A percentile compares a stretch with the other conserved stretches of the same genome.
Conservation (phyloP, 164 flowering plant species). For the Vitis vinifera region ASM3070453v1 NC_081811.1:16486501-16487000, state of each 20-base stretch:
- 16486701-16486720: conserved; percentile 95
- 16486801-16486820: background rate
- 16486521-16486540: no score
- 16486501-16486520: no score
- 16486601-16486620: background rate
- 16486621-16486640: background rate
- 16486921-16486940: no score
- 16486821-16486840: background rate
- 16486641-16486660: conserved; percentile 72
- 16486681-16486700: conserved; percentile 79
- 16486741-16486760: conserved; percentile 91
- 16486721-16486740: conserved; percentile 96
- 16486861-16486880: background rate
- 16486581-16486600: background rate
- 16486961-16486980: no score
- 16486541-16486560: background rate
- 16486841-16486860: background rate
- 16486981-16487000: no score
- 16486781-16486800: conserved; percentile 89
- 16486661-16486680: conserved; percentile 98
- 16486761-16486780: conserved; percentile 82
- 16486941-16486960: no score
- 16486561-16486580: background rate
- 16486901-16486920: no score
- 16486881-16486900: background rate